Percentiles rank a stretch among this genome's conserved stretches.
Conservation (phyloP, 371 early-diverging fungal species). For the Circinella minor region DNA sequence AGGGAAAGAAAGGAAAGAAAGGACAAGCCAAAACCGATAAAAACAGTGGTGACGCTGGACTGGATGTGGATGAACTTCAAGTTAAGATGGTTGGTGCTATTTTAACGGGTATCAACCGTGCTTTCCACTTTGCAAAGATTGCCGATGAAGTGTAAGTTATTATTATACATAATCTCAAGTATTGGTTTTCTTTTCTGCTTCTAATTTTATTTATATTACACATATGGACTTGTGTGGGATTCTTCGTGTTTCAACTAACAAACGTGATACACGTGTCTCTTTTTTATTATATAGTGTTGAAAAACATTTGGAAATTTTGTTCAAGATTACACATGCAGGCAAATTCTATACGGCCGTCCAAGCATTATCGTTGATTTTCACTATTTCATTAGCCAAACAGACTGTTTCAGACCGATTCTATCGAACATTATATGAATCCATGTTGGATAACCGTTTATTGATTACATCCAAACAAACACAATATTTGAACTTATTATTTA, state of each 20-base stretch:
- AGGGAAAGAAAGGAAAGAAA: constrained; percentile 23
- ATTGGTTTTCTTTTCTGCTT: not conserved
- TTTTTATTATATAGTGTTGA: constrained; percentile 50
- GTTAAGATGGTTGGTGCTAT: constrained; percentile 90
- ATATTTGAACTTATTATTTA: constrained; percentile 91
- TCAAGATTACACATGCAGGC: constrained; percentile 84
- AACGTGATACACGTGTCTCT: not conserved
- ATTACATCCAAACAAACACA: constrained; percentile 87
- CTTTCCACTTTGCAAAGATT: constrained; percentile 90
- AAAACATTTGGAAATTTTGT: constrained; percentile 83
- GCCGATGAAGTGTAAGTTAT: constrained; percentile 69
- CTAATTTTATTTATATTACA: not conserved
- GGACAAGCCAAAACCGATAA: constrained; percentile 45
- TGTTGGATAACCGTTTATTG: constrained; percentile 83
- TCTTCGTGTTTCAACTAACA: not conserved
- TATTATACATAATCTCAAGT: not conserved
- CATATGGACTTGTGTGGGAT: not conserved
- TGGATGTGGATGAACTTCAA: constrained; percentile 68
- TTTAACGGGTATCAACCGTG: constrained; percentile 95
- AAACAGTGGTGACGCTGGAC: constrained; percentile 36
- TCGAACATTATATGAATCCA: constrained; percentile 85
- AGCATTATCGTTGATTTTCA: constrained; percentile 88
- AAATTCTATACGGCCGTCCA: constrained; percentile 92
- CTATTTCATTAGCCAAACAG: constrained; percentile 63
- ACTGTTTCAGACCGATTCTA: constrained; percentile 84